These are phyloP conservation scores for Cutaneotrichosporon mucoides DNA, from an alignment of 1,284 basidiomycete genomes.

Conservation along the genomic window DNA sequence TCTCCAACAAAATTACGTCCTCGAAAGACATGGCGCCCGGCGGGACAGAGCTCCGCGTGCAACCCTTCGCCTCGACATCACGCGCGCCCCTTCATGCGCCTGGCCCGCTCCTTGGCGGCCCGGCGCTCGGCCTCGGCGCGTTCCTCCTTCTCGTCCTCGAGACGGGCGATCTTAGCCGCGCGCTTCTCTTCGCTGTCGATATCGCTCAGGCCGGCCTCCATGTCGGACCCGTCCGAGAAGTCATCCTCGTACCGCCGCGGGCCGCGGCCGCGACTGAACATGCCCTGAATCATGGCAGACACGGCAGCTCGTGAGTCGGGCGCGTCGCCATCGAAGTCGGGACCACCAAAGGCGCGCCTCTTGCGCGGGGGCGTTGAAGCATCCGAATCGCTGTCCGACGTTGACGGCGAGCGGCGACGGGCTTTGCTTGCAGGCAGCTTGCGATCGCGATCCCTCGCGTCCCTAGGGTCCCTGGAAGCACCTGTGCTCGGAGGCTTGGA, in stretches of 20 bases:
- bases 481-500: background rate
- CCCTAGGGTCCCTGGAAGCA: background rate
- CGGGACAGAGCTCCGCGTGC: background rate
- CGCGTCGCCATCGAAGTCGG: constrained; percentile 1
- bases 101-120: constrained; percentile 24
- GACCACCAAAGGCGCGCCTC: constrained; percentile 5
- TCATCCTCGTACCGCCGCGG: constrained; percentile 21
- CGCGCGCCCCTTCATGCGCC: background rate
- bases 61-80: background rate
- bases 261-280: constrained; percentile 15
- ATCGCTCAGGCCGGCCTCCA: constrained; percentile 44
- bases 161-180: constrained; percentile 34
- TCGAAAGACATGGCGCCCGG: background rate
- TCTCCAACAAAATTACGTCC: too few relatives aligned
- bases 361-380: constrained; percentile 10
- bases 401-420: constrained; percentile 6
- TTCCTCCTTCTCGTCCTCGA: constrained; percentile 42
- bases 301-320: constrained; percentile 14
- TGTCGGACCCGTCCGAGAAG: constrained; percentile 31
- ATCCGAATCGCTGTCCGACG: constrained; percentile 11
- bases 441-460: constrained; percentile 2
- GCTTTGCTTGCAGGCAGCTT: background rate
- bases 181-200: constrained; percentile 40
- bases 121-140: constrained; percentile 34
- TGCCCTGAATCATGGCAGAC: constrained; percentile 19